Base-by-base conservation (phyloP, 208 protist genomes). In the Trypanosoma avium region DNA sequence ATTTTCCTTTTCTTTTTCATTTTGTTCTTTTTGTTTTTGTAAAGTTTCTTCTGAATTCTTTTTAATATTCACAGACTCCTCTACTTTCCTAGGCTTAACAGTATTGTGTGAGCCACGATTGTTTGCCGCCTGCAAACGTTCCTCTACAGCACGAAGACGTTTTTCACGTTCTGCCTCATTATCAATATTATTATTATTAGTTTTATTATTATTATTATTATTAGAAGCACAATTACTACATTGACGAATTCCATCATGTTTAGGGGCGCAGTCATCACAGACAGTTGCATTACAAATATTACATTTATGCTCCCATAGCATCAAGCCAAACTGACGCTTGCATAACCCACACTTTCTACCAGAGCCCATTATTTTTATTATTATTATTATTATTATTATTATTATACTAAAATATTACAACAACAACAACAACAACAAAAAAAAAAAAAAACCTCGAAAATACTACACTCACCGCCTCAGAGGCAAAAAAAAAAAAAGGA, bases 191-290 rank as follows among this genome's bases (percentile, higher is more conserved):
- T 38, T 17, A 10, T n/a, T n/a, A 22, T 15, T 26, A 7, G 3
- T 40, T 30, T 40, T 45, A 33, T n/a, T 38, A 26, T 40, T 45
- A 21, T 6, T 35, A 2, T 38, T 38, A 10, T 5, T 38, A 10
- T 38, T 38, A 5, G 33, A 10, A 13, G 33, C 30, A 76, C 76
- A 33, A 49, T 65, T 60, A 65, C 27, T 13, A 43, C 70, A 33
- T 46, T 60, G 2, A 49, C 67, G 38, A 35, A 40, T 7, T 12
- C 47, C 56, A 2, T 57, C 67, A 9, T 38, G 46, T 24, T 84
- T 75, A 3, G 79, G 70, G 3, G 66, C 70, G 61, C 87, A 93
- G 46, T 86, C 71, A 49, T 84, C 87, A 48, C 87, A 93, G 15
- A 93, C 78, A 17, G 45, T 70, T 15, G 38, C 65, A 38, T 61